phyloP scores from a whole-genome alignment of 2,329 filamentous ascomycete species.

The Alternaria arbusti region DNA sequence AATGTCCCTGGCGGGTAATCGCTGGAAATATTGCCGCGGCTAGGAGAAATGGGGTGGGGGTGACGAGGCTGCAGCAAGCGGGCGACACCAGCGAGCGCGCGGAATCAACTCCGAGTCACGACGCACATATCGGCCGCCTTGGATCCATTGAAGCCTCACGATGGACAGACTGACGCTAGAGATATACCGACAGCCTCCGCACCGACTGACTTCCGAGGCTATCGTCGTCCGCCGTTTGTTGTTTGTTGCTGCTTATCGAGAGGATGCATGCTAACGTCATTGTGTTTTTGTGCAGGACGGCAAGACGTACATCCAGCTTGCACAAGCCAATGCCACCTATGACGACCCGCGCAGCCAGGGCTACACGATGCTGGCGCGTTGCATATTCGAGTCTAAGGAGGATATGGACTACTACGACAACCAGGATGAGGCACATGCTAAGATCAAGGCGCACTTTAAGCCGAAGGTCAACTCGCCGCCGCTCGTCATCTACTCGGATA shows the following conservation, averaged over 20 bases:
- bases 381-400: constrained; percentile 65
- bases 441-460: constrained; percentile 52
- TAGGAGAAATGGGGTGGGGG: constrained; percentile 11
- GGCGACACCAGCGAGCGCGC: not conserved
- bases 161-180: not conserved
- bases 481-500: constrained; percentile 34
- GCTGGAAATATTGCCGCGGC: constrained; percentile 5
- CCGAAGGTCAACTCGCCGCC: constrained; percentile 35
- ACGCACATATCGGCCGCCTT: constrained; percentile 5
- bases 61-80: constrained; percentile 15
- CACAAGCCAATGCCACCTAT: constrained; percentile 61
- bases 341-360: constrained; percentile 68
- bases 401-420: constrained; percentile 42
- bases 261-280: constrained; percentile 13
- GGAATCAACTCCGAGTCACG: not conserved
- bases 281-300: constrained; percentile 61
- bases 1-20: constrained; percentile 10
- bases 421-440: constrained; percentile 56
- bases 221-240: not conserved
- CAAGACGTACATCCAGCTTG: constrained; percentile 70
- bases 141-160: not conserved
- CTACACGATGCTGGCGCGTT: constrained; percentile 69
- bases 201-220: constrained; percentile 1
- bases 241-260: not conserved
- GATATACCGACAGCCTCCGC: not conserved